Percentiles rank a stretch among this genome's conserved stretches.
phyloP scores from a whole-genome alignment of 2,329 filamentous ascomycete species.

The Talaromyces verruculosus region DNA sequence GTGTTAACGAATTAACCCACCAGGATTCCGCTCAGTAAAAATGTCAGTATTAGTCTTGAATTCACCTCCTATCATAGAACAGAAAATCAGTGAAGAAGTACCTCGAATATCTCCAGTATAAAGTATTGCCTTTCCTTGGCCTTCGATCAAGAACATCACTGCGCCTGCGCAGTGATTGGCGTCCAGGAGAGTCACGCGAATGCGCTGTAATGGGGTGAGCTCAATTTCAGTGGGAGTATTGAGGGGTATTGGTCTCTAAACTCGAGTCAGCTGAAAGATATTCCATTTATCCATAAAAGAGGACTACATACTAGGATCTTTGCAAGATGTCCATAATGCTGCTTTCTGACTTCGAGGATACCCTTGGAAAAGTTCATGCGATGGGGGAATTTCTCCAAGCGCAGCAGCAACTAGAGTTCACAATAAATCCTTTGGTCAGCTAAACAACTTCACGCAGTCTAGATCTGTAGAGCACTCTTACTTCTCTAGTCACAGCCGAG shows the following conservation, averaged over 20 bases:
- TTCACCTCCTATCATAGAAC: conserved; percentile 14
- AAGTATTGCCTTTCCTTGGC: conserved; percentile 67
- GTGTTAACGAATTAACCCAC: conserved; percentile 73
- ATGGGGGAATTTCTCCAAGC: conserved; percentile 74
- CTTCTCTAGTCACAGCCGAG: conserved; percentile 76
- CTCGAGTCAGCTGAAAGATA: not conserved
- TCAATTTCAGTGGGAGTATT: conserved; percentile 77
- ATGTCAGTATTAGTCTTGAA: not conserved
- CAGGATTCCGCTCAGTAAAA: conserved; percentile 64
- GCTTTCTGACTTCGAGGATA: conserved; percentile 70
- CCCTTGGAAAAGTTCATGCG: conserved; percentile 79
- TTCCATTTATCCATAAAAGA: not conserved
- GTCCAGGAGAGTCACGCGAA: conserved; percentile 81
- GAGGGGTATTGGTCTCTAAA: conserved; percentile 73
- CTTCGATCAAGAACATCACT: conserved; percentile 90
- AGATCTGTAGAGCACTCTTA: conserved; percentile 26
- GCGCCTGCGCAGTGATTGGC: conserved; percentile 90
- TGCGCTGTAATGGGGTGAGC: conserved; percentile 63
- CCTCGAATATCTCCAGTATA: conserved; percentile 87
- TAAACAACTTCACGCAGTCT: not conserved
- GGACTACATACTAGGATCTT: conserved; percentile 58
- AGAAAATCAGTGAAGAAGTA: conserved; percentile 25
- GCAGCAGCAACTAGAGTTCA: conserved; percentile 62
- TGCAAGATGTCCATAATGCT: conserved; percentile 74
- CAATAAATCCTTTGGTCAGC: not conserved